Percentiles rank a stretch among this genome's conserved stretches.
These are phyloP conservation scores for Metarhizium brunneum DNA, from an alignment of 2,329 filamentous ascomycete genomes.

Conservation along the genomic window DNA sequence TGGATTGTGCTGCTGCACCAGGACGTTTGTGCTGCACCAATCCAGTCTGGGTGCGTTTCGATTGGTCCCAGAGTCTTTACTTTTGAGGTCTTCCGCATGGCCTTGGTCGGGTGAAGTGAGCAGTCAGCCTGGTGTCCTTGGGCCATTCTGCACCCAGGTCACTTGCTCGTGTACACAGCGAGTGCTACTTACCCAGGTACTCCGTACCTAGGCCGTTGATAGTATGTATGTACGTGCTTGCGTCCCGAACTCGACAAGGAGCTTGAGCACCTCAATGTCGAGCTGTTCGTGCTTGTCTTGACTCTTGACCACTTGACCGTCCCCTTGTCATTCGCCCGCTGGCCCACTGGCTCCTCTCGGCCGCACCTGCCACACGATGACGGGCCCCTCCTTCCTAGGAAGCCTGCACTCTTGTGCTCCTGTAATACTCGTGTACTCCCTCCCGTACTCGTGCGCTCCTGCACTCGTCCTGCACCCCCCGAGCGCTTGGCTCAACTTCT, in stretches of 20 bases:
- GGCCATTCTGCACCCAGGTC: neutral
- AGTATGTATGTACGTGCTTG: no score
- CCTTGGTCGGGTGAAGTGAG: neutral
- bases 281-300: no score
- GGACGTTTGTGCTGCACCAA: neutral
- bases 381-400: neutral
- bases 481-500: neutral
- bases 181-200: no score
- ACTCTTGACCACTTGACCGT: no score
- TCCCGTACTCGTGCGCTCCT: neutral
- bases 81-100: neutral
- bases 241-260: no score
- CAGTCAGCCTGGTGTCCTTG: neutral
- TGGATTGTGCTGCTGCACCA: neutral
- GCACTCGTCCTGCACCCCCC: neutral
- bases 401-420: no score
- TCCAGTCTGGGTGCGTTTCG: neutral
- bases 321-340: neutral
- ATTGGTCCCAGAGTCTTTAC: neutral
- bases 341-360: neutral
- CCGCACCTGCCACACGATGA: neutral
- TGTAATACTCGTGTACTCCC: no score
- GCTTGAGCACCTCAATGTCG: no score
- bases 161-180: no score
- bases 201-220: no score